These are phyloP conservation scores for Penicillium sp. DNA, from an alignment of 2,329 filamentous ascomycete genomes.

Conservation along the genomic window DNA sequence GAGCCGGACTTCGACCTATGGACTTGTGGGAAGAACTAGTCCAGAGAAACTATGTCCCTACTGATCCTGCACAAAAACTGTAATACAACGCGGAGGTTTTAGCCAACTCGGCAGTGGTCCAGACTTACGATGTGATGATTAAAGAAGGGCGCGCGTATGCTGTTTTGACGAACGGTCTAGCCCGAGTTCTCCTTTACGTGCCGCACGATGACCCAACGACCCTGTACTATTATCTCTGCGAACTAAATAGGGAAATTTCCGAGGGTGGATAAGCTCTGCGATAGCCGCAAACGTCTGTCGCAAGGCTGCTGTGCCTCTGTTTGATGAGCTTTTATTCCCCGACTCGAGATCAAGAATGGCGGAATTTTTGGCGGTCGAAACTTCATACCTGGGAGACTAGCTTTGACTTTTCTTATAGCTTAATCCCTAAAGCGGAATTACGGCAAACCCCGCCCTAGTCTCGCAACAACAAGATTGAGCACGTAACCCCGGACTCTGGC, in stretches of 20 bases:
- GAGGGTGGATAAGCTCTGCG: too few species aligned
- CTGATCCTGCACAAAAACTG: background rate
- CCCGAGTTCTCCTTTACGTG: background rate
- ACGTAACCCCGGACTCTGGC: constrained; percentile 10
- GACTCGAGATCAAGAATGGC: constrained; percentile 18
- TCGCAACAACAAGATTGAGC: constrained; percentile 12
- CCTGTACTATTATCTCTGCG: constrained; percentile 24
- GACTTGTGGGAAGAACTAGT: background rate
- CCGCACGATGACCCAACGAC: constrained; percentile 8
- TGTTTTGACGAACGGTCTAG: background rate
- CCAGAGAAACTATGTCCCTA: background rate
- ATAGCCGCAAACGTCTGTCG: constrained; percentile 7
- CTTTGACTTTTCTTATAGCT: constrained; percentile 14
- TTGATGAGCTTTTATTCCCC: constrained; percentile 19
- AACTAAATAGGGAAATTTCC: constrained; percentile 15
- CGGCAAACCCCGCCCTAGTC: constrained; percentile 12
- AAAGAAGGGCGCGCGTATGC: background rate
- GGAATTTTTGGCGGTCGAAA: constrained; percentile 9
- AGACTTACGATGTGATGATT: background rate
- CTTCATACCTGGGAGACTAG: constrained; percentile 17
- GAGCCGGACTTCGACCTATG: background rate
- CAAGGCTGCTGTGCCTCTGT: constrained; percentile 17
- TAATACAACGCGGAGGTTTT: background rate
- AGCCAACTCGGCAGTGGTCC: background rate
- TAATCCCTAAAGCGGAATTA: constrained; percentile 18